These are phyloP conservation scores for Boletus sp. DNA, from an alignment of 768 basidiomycete species.

Conservation along the genomic window DNA sequence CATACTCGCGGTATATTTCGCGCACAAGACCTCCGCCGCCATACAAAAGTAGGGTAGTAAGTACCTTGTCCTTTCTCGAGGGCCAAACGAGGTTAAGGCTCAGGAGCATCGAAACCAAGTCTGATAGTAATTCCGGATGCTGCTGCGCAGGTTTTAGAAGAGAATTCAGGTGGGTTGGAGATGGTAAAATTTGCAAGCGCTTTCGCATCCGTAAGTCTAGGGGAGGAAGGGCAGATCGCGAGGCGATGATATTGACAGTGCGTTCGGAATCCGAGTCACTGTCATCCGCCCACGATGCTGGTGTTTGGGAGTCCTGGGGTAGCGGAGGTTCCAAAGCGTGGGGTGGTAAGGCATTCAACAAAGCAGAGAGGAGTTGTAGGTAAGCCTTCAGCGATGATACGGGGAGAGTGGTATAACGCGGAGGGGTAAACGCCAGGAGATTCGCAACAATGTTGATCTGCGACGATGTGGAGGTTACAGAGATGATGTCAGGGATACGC, in stretches of 20 bases:
- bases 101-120: constrained; percentile 57
- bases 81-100: constrained; percentile 62
- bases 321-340: constrained; percentile 48
- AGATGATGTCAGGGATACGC: constrained; percentile 29
- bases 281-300: constrained; percentile 27
- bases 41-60: constrained; percentile 50
- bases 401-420: constrained; percentile 54
- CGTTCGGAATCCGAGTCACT: constrained; percentile 42
- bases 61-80: constrained; percentile 49
- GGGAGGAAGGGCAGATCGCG: constrained; percentile 33
- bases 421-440: constrained; percentile 58
- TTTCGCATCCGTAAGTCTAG: constrained; percentile 60
- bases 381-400: constrained; percentile 48
- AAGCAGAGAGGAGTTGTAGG: constrained; percentile 46
- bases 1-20: constrained; percentile 68
- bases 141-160: constrained; percentile 47
- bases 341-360: constrained; percentile 53
- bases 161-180: constrained; percentile 49
- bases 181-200: constrained; percentile 57
- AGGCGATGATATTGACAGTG: constrained; percentile 34
- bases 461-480: constrained; percentile 28
- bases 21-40: constrained; percentile 63
- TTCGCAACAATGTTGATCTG: constrained; percentile 70
- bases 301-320: constrained; percentile 11
- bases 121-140: constrained; percentile 37